A percentile compares a stretch with the other conserved stretches of the same genome.
These are phyloP conservation scores for Staphylotrichum tortipilum DNA, from an alignment of 495 filamentous ascomycete species.

Conservation along the genomic window DNA sequence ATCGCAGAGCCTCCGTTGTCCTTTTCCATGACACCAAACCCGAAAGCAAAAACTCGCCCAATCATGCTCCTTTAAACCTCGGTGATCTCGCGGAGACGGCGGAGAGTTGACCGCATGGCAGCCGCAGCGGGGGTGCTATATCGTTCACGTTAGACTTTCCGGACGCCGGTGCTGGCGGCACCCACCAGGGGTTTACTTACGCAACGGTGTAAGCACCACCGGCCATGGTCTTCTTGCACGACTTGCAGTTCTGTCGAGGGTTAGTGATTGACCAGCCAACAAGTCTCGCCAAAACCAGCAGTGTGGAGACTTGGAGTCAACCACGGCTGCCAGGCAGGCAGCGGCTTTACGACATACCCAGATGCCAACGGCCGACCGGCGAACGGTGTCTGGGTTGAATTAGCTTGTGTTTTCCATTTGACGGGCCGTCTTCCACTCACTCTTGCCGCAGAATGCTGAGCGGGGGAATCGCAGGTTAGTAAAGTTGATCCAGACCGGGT, in stretches of 20 bases:
- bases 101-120: slow-evolving; percentile 92
- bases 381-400: slow-evolving; percentile 52
- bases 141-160: slow-evolving; percentile 17
- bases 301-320: background rate
- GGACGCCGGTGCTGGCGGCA: background rate
- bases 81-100: slow-evolving; percentile 93
- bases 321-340: background rate
- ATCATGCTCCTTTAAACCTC: slow-evolving; percentile 61
- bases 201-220: slow-evolving; percentile 95
- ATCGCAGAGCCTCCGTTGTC: slow-evolving; percentile 27
- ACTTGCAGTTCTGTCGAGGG: slow-evolving; percentile 55
- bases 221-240: slow-evolving; percentile 88
- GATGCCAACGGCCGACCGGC: slow-evolving; percentile 87
- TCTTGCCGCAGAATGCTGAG: slow-evolving; percentile 85
- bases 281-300: background rate
- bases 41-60: slow-evolving; percentile 23
- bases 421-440: background rate
- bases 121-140: slow-evolving; percentile 88
- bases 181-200: slow-evolving; percentile 57
- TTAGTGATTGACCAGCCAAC: background rate
- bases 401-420: background rate
- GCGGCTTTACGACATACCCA: slow-evolving; percentile 43
- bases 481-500: slow-evolving; percentile 15
- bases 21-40: slow-evolving; percentile 35
- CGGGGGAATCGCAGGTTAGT: slow-evolving; percentile 15